phyloP scores from a whole-genome alignment of 306 rosid genomes.

The Pterocarpus macrocarpus region DNA sequence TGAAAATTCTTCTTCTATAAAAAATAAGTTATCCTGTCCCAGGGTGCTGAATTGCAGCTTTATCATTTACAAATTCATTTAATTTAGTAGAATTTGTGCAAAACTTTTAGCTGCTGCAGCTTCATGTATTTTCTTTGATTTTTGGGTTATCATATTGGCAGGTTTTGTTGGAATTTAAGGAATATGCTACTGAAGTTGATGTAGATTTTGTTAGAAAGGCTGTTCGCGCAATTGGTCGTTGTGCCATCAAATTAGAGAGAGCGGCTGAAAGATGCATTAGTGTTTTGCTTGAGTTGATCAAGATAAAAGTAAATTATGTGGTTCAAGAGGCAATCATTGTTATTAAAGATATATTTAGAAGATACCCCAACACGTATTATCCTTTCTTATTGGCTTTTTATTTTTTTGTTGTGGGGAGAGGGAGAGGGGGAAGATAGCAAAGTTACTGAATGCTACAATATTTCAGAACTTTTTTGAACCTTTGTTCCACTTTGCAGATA shows the following conservation, averaged over 20 bases:
- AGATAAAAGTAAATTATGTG: slow-evolving; percentile 98
- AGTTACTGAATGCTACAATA: slow-evolving; percentile 29
- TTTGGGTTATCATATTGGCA: slow-evolving; percentile 51
- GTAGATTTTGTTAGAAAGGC: slow-evolving; percentile 98
- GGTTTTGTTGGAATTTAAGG: slow-evolving; percentile 98
- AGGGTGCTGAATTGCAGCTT: slow-evolving; percentile 21
- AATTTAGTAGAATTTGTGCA: slow-evolving; percentile 21
- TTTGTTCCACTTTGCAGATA: slow-evolving; percentile 62
- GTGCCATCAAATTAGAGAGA: slow-evolving; percentile 98
- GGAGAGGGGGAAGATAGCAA: not conserved
- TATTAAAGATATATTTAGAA: slow-evolving; percentile 98
- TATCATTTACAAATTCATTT: slow-evolving; percentile 16
- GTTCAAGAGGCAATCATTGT: slow-evolving; percentile 99
- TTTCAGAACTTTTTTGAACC: slow-evolving; percentile 39
- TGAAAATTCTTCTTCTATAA: slow-evolving; percentile 13
- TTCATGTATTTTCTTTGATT: slow-evolving; percentile 23
- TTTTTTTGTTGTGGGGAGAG: not conserved
- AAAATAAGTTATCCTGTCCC: slow-evolving; percentile 29
- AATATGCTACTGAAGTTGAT: slow-evolving; percentile 99
- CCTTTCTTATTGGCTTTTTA: slow-evolving; percentile 12
- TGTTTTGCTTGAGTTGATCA: slow-evolving; percentile 97
- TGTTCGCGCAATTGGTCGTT: slow-evolving; percentile 99
- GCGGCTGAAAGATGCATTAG: slow-evolving; percentile 99
- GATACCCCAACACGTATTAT: slow-evolving; percentile 97
- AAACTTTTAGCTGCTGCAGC: slow-evolving; percentile 28